phyloP scores from a whole-genome alignment of 768 basidiomycete genomes.

The Pisolithus orientalis region DNA sequence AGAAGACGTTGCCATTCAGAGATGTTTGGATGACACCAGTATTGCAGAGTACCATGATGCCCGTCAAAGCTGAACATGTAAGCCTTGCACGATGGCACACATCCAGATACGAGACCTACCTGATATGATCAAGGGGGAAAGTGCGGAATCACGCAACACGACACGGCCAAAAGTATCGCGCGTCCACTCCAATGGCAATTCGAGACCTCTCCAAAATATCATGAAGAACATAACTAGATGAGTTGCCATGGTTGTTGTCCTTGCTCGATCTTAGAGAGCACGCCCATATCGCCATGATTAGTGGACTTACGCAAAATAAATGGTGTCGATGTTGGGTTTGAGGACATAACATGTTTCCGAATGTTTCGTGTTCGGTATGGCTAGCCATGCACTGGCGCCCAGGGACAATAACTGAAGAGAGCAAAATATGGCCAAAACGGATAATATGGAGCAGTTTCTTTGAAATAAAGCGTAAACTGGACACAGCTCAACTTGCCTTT shows the following conservation, averaged over 20 bases:
- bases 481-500: background rate
- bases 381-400: conserved; percentile 8
- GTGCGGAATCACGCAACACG: conserved; percentile 12
- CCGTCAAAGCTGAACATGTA: conserved; percentile 8
- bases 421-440: conserved; percentile 6
- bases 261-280: conserved; percentile 1
- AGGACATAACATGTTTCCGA: conserved; percentile 12
- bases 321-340: conserved; percentile 5
- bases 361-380: conserved; percentile 6
- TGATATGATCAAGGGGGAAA: conserved; percentile 4
- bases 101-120: conserved; percentile 4
- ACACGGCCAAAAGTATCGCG: conserved; percentile 2
- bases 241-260: conserved; percentile 15
- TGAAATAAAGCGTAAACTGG: conserved; percentile 16
- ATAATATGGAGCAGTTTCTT: conserved; percentile 1
- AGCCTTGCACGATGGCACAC: background rate
- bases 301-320: conserved; percentile 14
- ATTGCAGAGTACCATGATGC: conserved; percentile 15
- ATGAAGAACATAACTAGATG: conserved; percentile 10
- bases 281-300: too few relatives aligned
- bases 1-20: conserved; percentile 16
- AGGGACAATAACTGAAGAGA: conserved; percentile 9
- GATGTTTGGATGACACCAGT: conserved; percentile 7
- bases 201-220: conserved; percentile 13
- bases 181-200: conserved; percentile 8